Conservation (phyloP, 495 filamentous ascomycete species). For the Neohortaea acidophila region DNA sequence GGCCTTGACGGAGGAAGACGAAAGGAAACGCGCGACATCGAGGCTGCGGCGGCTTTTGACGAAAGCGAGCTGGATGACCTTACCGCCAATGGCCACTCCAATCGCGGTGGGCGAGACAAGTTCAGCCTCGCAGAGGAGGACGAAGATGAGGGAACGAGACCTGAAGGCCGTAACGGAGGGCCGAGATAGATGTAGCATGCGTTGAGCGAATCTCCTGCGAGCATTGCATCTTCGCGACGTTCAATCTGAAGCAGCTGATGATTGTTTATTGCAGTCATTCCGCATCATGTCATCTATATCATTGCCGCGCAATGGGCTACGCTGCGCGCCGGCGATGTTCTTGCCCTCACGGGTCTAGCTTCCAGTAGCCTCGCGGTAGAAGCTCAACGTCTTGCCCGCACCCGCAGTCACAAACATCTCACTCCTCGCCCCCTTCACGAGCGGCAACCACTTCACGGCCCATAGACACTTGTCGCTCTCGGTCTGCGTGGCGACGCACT, state of each 20-base stretch:
- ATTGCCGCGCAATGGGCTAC: too few species aligned
- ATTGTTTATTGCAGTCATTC: too few species aligned
- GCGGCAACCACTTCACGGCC: slow-evolving; percentile 79
- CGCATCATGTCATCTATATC: too few species aligned
- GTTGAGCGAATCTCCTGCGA: too few species aligned
- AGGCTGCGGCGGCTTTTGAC: slow-evolving; percentile 69
- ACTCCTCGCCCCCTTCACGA: slow-evolving; percentile 41
- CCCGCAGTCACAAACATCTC: slow-evolving; percentile 83
- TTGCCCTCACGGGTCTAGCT: slow-evolving; percentile 6
- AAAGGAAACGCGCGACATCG: slow-evolving; percentile 42
- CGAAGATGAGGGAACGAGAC: slow-evolving; percentile 4
- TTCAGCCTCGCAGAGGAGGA: slow-evolving; percentile 16
- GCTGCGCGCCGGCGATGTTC: too few species aligned
- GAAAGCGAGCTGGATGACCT: slow-evolving; percentile 74
- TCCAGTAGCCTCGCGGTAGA: slow-evolving; percentile 69
- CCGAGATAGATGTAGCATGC: too few species aligned
- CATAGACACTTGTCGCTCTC: slow-evolving; percentile 80
- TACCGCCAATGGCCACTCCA: neutral
- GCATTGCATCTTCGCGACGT: too few species aligned
- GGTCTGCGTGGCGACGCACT: slow-evolving; percentile 83
- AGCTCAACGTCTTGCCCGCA: slow-evolving; percentile 60
- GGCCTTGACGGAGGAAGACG: slow-evolving; percentile 35
- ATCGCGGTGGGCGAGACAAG: neutral
- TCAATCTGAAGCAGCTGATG: too few species aligned
- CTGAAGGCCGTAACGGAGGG: neutral